phyloP scores from a whole-genome alignment of 2,329 filamentous ascomycete species.

The Neobulgaria alba region DNA sequence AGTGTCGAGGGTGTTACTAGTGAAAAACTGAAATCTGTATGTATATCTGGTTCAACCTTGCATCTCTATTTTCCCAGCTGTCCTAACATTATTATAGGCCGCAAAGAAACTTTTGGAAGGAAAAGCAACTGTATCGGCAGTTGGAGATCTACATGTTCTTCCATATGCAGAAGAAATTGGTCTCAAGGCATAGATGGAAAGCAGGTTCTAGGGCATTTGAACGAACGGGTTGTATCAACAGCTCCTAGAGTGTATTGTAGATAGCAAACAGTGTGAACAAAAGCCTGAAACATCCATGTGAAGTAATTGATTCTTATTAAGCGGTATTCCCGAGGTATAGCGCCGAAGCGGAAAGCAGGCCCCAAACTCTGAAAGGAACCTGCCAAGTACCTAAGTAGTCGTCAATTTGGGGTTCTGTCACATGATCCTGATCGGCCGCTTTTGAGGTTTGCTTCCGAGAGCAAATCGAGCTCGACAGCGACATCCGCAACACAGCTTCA shows the following conservation, averaged over 20 bases:
- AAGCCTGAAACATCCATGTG: too few relatives aligned
- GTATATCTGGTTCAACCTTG: conserved; percentile 29
- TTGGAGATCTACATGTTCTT: conserved; percentile 85
- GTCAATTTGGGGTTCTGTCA: conserved; percentile 4
- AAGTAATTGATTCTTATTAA: too few relatives aligned
- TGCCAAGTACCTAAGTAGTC: too few relatives aligned
- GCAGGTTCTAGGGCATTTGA: conserved; percentile 9
- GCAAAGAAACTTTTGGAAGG: conserved; percentile 80
- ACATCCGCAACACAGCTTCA: conserved; percentile 8
- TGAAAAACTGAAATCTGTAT: conserved; percentile 78
- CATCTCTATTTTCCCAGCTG: conserved; percentile 1
- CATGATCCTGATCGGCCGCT: conserved; percentile 6
- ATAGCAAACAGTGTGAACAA: conserved; percentile 17
- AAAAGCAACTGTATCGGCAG: conserved; percentile 81
- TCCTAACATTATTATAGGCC: conserved; percentile 45
- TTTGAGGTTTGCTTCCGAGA: not conserved
- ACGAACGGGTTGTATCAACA: conserved; percentile 30
- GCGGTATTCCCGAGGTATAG: too few relatives aligned
- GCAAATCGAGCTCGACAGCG: conserved; percentile 9
- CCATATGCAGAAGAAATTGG: conserved; percentile 93
- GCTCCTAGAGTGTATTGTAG: conserved; percentile 31
- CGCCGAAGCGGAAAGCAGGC: too few relatives aligned
- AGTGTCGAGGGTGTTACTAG: conserved; percentile 71
- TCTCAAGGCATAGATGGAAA: conserved; percentile 71
- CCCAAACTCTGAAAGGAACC: too few relatives aligned